Conservation (phyloP, 495 filamentous ascomycete genomes). For the Penicillium simplicissimum region DNA sequence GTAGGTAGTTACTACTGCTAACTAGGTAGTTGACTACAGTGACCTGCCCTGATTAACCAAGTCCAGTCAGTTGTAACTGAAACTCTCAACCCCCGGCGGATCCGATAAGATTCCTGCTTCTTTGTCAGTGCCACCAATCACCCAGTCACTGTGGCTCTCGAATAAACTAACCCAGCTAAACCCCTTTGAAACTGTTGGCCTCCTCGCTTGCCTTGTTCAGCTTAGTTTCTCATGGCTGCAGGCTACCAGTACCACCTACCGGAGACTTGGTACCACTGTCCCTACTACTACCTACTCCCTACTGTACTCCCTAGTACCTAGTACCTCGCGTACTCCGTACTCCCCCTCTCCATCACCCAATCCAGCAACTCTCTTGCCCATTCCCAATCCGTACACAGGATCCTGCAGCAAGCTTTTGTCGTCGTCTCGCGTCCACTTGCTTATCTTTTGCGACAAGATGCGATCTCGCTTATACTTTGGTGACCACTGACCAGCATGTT, state of each 20-base stretch:
- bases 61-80: too few species aligned
- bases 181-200: not conserved
- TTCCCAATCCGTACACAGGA: slow-evolving; percentile 11
- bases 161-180: not conserved
- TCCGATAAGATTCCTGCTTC: not conserved
- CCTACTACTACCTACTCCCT: too few species aligned
- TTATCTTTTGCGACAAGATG: slow-evolving; percentile 3
- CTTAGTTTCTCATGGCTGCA: too few species aligned
- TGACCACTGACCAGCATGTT: too few species aligned
- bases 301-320: too few species aligned
- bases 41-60: too few species aligned
- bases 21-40: not conserved
- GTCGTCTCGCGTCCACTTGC: not conserved
- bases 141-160: not conserved
- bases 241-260: too few species aligned
- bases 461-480: not conserved
- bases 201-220: too few species aligned
- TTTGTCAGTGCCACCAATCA: not conserved
- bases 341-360: not conserved
- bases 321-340: too few species aligned
- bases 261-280: too few species aligned
- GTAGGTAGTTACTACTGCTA: not conserved
- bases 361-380: slow-evolving; percentile 1
- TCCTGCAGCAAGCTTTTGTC: slow-evolving; percentile 7
- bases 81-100: not conserved